A percentile compares a stretch with the other conserved stretches of the same genome.
Evolutionary conservation across 2,329 filamentous ascomycete genomes (phyloP).

Genomic region (Cladosporium halotolerans): DNA sequence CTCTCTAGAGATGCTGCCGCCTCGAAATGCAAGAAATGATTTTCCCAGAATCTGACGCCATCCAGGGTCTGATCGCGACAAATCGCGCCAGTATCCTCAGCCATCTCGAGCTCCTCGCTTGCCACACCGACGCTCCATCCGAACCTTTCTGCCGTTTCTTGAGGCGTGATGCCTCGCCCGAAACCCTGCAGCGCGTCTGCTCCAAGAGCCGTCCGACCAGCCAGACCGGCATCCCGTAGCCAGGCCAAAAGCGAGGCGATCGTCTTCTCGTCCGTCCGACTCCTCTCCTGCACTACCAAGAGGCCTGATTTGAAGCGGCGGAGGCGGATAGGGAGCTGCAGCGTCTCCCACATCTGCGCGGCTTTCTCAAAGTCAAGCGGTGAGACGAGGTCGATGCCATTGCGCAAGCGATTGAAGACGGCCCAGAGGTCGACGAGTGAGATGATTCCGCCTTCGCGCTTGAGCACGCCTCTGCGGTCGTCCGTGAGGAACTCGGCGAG

Average conservation of each 20-base stretch:
- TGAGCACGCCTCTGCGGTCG: slow-evolving; percentile 70
- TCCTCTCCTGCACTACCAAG: slow-evolving; percentile 83
- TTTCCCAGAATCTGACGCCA: slow-evolving; percentile 89
- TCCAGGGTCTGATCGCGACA: slow-evolving; percentile 91
- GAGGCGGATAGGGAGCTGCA: slow-evolving; percentile 78
- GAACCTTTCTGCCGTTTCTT: slow-evolving; percentile 82
- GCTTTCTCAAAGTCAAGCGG: slow-evolving; percentile 89
- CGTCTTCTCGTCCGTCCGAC: slow-evolving; percentile 86
- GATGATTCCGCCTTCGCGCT: slow-evolving; percentile 78
- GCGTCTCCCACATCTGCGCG: slow-evolving; percentile 76
- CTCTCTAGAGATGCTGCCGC: background rate
- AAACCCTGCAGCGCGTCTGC: slow-evolving; percentile 56
- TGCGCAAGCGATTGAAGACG: slow-evolving; percentile 86
- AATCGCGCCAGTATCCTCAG: slow-evolving; percentile 78
- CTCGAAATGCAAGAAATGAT: slow-evolving; percentile 37
- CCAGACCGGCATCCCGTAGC: slow-evolving; percentile 53
- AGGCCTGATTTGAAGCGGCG: slow-evolving; percentile 88
- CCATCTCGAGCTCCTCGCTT: slow-evolving; percentile 93
- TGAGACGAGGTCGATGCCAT: slow-evolving; percentile 89
- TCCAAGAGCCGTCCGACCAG: slow-evolving; percentile 30
- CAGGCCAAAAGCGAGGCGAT: slow-evolving; percentile 69
- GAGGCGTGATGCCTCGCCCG: slow-evolving; percentile 80
- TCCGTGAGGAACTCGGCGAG: slow-evolving; percentile 85
- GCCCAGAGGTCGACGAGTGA: slow-evolving; percentile 89
- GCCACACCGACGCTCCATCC: slow-evolving; percentile 97